Evolutionary conservation across 2,329 filamentous ascomycete genomes (phyloP), one percentile per base, ranked within the genome.

Genomic region (Lithohypha guttulata): DNA sequence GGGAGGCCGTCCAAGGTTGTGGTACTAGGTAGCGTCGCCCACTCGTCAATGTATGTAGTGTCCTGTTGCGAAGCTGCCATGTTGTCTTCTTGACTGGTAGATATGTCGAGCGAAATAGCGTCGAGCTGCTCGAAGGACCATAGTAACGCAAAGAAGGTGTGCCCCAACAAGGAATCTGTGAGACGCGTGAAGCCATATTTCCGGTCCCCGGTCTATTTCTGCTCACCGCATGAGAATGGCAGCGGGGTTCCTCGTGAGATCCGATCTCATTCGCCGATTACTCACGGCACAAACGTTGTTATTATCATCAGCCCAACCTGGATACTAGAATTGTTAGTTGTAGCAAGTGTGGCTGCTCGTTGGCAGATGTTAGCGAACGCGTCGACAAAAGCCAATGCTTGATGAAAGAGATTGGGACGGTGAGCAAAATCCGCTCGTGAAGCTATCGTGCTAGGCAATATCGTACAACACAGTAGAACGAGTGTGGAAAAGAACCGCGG

Each of bases 111-210:
- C 13, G 6, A 17, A 28, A 22, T 30, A 13, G 19, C 10, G 26
- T 19, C 20, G 35, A 9, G 18, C 8, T 14, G 10, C 26, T 22
- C 19, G 35, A n/a, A 31, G 13, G 25, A 13, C 18, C 35, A 10
- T 19, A 19, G 18, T 21, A 30, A 15, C 17, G 23, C 22, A 19
- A 21, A 15, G 27, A 8, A 14, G 8, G 22, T 8, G 26, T 13
- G 11, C 20, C 13, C 15, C 26, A n/a, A 11, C 35, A 15, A 22
- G 26, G n/a, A 3, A 18, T 22, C 26, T 30, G 35, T 19, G 21
- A 39, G 17, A 39, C 26, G 35, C 35, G 25, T 39, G 35, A 39
- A 31, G 35, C 35, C 35, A 39, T 39, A 13, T 30, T 39, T 26
- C 14, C 26, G 4, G 13, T 39, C n/a, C n/a, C n/a, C n/a, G 35